Conservation (phyloP, 805 yeast species). For the Starmerella powellii region DNA sequence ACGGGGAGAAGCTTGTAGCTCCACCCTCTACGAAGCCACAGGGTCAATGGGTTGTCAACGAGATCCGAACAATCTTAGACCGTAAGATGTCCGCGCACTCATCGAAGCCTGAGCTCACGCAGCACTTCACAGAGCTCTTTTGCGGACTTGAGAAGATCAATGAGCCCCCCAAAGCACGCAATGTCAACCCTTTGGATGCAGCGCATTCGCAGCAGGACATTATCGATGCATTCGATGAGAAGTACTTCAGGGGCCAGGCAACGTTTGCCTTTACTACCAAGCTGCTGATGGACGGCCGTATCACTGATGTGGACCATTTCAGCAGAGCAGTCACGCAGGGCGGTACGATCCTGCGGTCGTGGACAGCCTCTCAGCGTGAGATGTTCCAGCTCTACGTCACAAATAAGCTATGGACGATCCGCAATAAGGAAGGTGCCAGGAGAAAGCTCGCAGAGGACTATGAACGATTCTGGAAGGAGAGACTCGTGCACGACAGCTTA, state of each 20-base stretch:
- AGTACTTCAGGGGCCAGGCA: constrained; percentile 24
- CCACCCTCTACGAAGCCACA: not conserved
- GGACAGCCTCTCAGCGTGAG: constrained; percentile 22
- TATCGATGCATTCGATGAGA: constrained; percentile 20
- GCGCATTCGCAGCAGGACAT: constrained; percentile 16
- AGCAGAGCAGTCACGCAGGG: constrained; percentile 22
- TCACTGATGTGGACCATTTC: constrained; percentile 21
- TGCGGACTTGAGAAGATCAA: constrained; percentile 18
- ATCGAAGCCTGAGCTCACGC: constrained; percentile 15
- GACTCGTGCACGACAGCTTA: constrained; percentile 3
- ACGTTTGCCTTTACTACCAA: constrained; percentile 20
- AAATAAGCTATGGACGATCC: constrained; percentile 24
- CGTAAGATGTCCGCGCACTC: constrained; percentile 14
- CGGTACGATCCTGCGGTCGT: constrained; percentile 22
- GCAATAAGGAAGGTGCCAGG: constrained; percentile 17
- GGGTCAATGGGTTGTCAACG: constrained; percentile 12
- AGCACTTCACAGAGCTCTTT: constrained; percentile 20
- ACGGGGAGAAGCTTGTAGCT: constrained; percentile 13
- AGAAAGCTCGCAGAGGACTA: constrained; percentile 19
- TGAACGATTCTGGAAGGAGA: constrained; percentile 16
- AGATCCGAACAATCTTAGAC: constrained; percentile 20
- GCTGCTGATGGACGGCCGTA: constrained; percentile 20
- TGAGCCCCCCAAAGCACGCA: not conserved
- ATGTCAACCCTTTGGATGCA: constrained; percentile 9
- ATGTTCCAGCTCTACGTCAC: constrained; percentile 24